Evolutionary conservation across 805 yeast species (phyloP), one percentile per base, ranked within the genome.

Genomic region (Starmera amethionina): DNA sequence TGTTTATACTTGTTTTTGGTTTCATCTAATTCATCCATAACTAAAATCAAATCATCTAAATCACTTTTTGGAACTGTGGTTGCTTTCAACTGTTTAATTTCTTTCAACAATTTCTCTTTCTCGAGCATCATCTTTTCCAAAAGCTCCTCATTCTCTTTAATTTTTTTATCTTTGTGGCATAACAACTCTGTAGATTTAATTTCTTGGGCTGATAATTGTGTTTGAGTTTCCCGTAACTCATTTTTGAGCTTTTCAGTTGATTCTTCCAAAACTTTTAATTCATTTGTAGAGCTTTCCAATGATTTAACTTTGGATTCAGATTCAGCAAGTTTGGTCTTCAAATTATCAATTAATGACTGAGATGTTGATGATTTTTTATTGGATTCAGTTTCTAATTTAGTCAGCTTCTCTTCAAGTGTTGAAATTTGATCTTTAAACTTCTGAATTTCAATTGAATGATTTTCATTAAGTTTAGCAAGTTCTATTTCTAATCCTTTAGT

Each of bases 1-100:
- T 58, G 51, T 52, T 79, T 80, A 55, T 84, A 79, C 45, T 67
- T 67, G 28, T 68, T 63, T 42, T 76, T 76, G 46, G 72, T 75
- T 38, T 81, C 87, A 43, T 87, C 95, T 49, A 86, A 63, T 36
- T 85, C 95, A 15, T 82, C 74, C 57, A 88, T 76, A 15, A 88
- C 63, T 19, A 86, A 60, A 77, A 87, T 72, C 50, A 87, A 58
- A 46, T 85, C 95, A 50, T 87, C 95, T 10, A 78, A 52, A 22
- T 79, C 85, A 3, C 72, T 52, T 45, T 67, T 68, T 3, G 77
- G 70, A 13, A 72, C 79, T 25, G 45, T 47, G 2, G 35, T 19
- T 6, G 39, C 36, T 36, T 53, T 49, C 29, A 52, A 12, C 5
- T 34, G 28, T 25, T 40, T 42, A 4, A 54, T 34, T 31, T 52